A percentile compares a stretch with the other conserved stretches of the same genome.
Evolutionary conservation across 306 rosid species (phyloP).

Genomic region (Glycine tomentella): DNA sequence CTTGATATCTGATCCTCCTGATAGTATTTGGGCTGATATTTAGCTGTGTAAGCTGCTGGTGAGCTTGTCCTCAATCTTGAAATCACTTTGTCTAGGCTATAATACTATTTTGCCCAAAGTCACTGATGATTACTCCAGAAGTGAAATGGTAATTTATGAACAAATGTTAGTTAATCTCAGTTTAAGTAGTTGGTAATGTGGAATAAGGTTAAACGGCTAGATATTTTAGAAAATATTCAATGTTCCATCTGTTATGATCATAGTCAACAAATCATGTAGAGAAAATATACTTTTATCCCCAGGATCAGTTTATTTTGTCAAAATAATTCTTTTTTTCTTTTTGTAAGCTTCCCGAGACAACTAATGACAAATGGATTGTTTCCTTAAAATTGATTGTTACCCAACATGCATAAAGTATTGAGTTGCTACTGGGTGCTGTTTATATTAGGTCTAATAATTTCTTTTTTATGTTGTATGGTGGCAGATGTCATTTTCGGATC

Average conservation of each 20-base stretch:
- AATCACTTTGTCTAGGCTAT: conserved; percentile 11
- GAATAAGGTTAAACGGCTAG: background rate
- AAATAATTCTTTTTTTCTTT: background rate
- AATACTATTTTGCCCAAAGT: conserved; percentile 14
- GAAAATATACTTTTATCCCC: background rate
- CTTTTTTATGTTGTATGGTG: conserved; percentile 51
- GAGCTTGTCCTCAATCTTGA: conserved; percentile 19
- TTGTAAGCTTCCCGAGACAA: background rate
- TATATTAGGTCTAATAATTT: background rate
- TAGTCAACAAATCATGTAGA: background rate
- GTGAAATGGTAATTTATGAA: conserved; percentile 24
- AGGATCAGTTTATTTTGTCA: background rate
- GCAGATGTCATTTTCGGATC: conserved; percentile 90
- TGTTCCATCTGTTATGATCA: background rate
- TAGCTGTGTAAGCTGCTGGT: background rate
- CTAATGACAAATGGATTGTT: background rate
- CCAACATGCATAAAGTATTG: background rate
- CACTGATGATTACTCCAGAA: background rate
- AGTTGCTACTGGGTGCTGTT: background rate
- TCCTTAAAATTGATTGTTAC: background rate
- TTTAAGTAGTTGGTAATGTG: conserved; percentile 3
- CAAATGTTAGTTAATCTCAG: background rate
- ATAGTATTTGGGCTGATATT: background rate
- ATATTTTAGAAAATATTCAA: background rate
- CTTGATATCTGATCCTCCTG: background rate